These are phyloP conservation scores for Suillus bovinus DNA, from an alignment of 768 basidiomycete species.

Conservation along the genomic window DNA sequence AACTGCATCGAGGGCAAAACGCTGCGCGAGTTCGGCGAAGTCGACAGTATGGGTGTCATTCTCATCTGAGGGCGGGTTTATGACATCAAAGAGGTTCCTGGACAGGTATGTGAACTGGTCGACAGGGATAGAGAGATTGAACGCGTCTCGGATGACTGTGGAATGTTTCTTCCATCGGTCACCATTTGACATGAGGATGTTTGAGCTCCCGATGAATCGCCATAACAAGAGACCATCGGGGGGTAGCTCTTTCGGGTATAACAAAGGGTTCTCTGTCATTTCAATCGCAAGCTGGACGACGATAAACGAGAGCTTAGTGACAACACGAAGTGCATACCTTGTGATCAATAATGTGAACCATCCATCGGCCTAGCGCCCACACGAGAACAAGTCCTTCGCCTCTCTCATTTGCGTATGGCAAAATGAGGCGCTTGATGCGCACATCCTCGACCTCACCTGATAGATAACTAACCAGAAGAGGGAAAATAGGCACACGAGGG, in stretches of 20 bases:
- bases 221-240: conserved; percentile 37
- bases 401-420: conserved; percentile 36
- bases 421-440: conserved; percentile 34
- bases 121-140: conserved; percentile 36
- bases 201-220: conserved; percentile 35
- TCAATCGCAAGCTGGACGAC: neutral
- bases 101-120: conserved; percentile 34
- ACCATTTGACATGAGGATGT: conserved; percentile 41
- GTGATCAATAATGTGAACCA: conserved; percentile 39
- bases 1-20: conserved; percentile 39
- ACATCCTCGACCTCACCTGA: conserved; percentile 35
- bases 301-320: neutral
- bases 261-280: conserved; percentile 23
- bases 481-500: conserved; percentile 34
- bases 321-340: conserved; percentile 21
- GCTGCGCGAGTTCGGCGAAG: conserved; percentile 29
- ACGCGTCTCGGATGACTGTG: conserved; percentile 34
- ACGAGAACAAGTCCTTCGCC: conserved; percentile 37
- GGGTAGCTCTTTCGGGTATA: conserved; percentile 24
- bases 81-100: conserved; percentile 31
- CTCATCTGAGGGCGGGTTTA: conserved; percentile 24
- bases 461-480: conserved; percentile 36
- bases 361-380: conserved; percentile 42
- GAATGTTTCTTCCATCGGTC: conserved; percentile 40
- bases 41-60: conserved; percentile 26